Percentiles rank a stretch among this genome's conserved stretches.
Conservation (phyloP, 139 green algal genomes). For the Coccomyxa sp. region DNA sequence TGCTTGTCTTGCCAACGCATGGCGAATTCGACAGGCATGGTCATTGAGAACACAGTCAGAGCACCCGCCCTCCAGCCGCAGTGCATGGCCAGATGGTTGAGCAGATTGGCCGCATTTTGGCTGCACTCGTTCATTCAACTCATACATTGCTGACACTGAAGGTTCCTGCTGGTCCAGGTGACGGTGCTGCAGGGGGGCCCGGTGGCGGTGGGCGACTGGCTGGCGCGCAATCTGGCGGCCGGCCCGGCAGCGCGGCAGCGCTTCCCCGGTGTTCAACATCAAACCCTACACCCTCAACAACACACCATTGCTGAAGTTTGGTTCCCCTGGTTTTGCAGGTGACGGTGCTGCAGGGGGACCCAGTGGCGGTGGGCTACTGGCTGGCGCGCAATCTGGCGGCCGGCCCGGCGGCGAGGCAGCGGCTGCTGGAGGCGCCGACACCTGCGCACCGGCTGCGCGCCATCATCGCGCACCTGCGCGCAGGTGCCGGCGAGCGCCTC, state of each 20-base stretch:
- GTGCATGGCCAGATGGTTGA: no score
- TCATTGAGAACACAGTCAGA: no score
- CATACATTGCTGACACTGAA: no score
- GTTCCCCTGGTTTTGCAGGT: constrained; percentile 2
- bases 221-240: background rate
- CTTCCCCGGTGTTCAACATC: background rate
- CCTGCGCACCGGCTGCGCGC: constrained; percentile 17
- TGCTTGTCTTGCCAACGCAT: no score
- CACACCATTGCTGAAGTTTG: background rate
- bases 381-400: constrained; percentile 27
- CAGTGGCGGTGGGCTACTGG: constrained; percentile 29
- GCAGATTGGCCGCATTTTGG: no score
- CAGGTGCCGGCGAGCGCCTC: constrained; percentile 1
- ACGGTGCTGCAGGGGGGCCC: background rate
- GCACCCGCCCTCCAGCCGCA: no score
- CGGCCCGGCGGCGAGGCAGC: constrained; percentile 14
- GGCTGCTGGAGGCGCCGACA: constrained; percentile 23
- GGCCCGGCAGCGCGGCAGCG: background rate
- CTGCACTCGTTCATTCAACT: no score
- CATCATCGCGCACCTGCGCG: constrained; percentile 9
- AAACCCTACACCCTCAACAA: no score
- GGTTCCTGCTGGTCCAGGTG: constrained; percentile 1
- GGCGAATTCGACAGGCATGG: no score
- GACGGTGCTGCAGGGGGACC: constrained; percentile 15
- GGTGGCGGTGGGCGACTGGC: background rate